Evolutionary conservation across 2,329 filamentous ascomycete genomes (phyloP).

Genomic region (Raffaelea ambrosiae): DNA sequence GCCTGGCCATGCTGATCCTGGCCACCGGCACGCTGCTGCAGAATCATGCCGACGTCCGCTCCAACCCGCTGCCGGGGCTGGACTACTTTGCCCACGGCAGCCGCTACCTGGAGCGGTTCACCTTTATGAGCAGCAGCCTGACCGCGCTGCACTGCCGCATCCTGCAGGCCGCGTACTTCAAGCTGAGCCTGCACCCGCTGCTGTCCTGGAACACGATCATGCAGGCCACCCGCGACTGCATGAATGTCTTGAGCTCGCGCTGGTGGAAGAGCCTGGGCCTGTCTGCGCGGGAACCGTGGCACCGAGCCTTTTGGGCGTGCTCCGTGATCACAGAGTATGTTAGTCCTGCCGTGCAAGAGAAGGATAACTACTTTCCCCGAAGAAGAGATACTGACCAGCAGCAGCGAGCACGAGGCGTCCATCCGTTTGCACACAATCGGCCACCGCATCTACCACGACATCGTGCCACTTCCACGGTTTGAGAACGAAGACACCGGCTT

Average conservation of each 20-base stretch:
- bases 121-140: slow-evolving; percentile 7
- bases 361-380: too few relatives aligned
- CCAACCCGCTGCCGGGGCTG: slow-evolving; percentile 6
- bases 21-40: slow-evolving; percentile 9
- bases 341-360: neutral
- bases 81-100: slow-evolving; percentile 9
- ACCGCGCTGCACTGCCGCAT: slow-evolving; percentile 10
- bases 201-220: slow-evolving; percentile 11
- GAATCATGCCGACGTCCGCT: slow-evolving; percentile 5
- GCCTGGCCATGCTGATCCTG: slow-evolving; percentile 10
- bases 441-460: slow-evolving; percentile 10
- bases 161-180: slow-evolving; percentile 10
- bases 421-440: slow-evolving; percentile 9
- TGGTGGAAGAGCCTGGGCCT: slow-evolving; percentile 5
- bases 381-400: neutral
- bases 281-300: slow-evolving; percentile 7
- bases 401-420: slow-evolving; percentile 8
- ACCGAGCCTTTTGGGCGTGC: slow-evolving; percentile 11
- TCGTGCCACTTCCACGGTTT: slow-evolving; percentile 9
- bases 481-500: slow-evolving; percentile 12
- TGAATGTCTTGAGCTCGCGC: slow-evolving; percentile 7
- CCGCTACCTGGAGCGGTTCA: slow-evolving; percentile 6
- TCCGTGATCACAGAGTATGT: slow-evolving; percentile 9
- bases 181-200: slow-evolving; percentile 8
- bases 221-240: slow-evolving; percentile 8